Evolutionary conservation across 805 yeast species (phyloP), one percentile per base, ranked within the genome.

Genomic region (Saccharomycopsis sp.): DNA sequence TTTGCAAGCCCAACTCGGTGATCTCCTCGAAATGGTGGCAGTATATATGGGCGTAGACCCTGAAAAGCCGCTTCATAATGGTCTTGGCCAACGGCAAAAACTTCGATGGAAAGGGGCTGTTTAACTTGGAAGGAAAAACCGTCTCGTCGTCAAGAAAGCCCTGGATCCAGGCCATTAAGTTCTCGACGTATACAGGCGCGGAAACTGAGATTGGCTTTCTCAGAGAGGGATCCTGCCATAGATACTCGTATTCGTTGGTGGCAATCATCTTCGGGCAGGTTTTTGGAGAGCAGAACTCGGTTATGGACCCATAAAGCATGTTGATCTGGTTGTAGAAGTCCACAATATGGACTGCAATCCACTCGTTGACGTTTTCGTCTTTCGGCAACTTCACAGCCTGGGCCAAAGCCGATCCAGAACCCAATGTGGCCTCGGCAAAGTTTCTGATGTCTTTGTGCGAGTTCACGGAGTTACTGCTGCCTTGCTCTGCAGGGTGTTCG

Each of bases 211-310:
- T 82, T 0, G 99, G 98, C 61, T 85, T 83, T 58, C 75, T 71
- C 48, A 81, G 74, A 63, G 75, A 75, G 7, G 88, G 78, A 65
- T 91, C 96, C 69, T 92, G 97, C 99, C 99, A 94, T 60, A 94
- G 77, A 68, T 94, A 94, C 71, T 94, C 99, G 68, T 91, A 92
- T 73, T 91, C 97, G 61, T 87, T 94, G 0, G 98, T 92, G 20
- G 99, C 99, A 58, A 89, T 91, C 99, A 94, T 94, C 59, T 94
- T 76, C 1, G 99, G 98, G 70, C 99, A 94, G 1, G 95, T 80
- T n/a, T 75, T 71, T 1, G 98, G 97, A 0, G 97, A 90, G 70
- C 99, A 94, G 67, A 94, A 91, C 72, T 91, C 97, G 1, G 98
- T 92, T 63, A 94, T 88, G 2, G 97, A 84, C 8, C 97, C 97